phyloP scores from a whole-genome alignment of 306 rosid species.

The Leucaena leucocephala region DNA sequence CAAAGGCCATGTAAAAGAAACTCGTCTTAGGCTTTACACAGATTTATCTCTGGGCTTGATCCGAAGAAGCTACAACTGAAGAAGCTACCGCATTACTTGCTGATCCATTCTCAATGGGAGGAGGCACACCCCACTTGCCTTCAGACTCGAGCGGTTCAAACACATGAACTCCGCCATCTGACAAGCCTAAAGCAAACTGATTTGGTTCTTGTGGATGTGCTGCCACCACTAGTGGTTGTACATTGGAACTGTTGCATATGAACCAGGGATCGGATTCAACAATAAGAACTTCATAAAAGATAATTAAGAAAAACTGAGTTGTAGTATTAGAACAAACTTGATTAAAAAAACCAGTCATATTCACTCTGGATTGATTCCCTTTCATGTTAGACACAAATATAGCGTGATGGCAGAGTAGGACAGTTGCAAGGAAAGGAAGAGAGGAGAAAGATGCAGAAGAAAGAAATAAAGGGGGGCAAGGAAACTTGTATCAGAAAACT shows the following conservation, averaged over 20 bases:
- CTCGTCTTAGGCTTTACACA: slow-evolving; percentile 60
- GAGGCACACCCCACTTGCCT: slow-evolving; percentile 95
- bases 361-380: not conserved
- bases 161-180: slow-evolving; percentile 89
- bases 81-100: slow-evolving; percentile 60
- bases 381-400: not conserved
- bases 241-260: slow-evolving; percentile 59
- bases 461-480: not conserved
- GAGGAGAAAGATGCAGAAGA: not conserved
- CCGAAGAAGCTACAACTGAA: slow-evolving; percentile 46
- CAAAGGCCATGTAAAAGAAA: slow-evolving; percentile 59
- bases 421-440: not conserved
- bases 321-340: slow-evolving; percentile 11
- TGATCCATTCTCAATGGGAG: slow-evolving; percentile 90
- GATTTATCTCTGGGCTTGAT: slow-evolving; percentile 78
- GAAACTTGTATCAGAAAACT: not conserved
- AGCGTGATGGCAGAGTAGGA: not conserved
- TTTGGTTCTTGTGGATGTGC: slow-evolving; percentile 99
- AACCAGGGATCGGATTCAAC: slow-evolving; percentile 27
- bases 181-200: slow-evolving; percentile 87
- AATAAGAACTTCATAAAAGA: slow-evolving; percentile 1
- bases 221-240: slow-evolving; percentile 85
- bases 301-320: not conserved
- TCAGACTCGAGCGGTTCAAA: slow-evolving; percentile 95
- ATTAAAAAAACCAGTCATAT: not conserved